Conservation (phyloP, 2,329 filamentous ascomycete genomes). For the Ambrosiella beaveri region DNA sequence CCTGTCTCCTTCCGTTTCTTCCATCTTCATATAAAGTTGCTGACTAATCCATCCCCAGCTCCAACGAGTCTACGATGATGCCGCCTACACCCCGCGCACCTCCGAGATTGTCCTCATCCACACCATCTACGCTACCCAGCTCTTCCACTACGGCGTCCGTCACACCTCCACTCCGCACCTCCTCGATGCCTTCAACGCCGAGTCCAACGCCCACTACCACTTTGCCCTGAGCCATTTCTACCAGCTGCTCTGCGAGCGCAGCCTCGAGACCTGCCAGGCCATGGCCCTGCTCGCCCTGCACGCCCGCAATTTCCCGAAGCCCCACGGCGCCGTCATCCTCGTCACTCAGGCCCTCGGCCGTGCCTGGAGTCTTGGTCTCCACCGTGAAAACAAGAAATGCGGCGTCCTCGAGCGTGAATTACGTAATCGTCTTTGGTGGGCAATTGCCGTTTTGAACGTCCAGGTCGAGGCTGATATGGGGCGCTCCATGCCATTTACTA, state of each 20-base stretch:
- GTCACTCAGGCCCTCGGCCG: slow-evolving; percentile 46
- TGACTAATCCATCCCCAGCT: slow-evolving; percentile 25
- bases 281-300: slow-evolving; percentile 55
- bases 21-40: too few relatives aligned
- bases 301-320: slow-evolving; percentile 62
- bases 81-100: slow-evolving; percentile 39
- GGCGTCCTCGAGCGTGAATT: slow-evolving; percentile 53
- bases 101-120: slow-evolving; percentile 56
- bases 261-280: slow-evolving; percentile 53
- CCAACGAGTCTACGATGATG: slow-evolving; percentile 52
- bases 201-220: slow-evolving; percentile 64
- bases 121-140: slow-evolving; percentile 64
- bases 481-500: slow-evolving; percentile 54
- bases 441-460: slow-evolving; percentile 46
- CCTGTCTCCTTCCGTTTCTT: too few relatives aligned
- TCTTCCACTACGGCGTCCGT: slow-evolving; percentile 58
- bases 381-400: slow-evolving; percentile 35
- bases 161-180: slow-evolving; percentile 41
- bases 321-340: slow-evolving; percentile 55
- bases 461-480: slow-evolving; percentile 61
- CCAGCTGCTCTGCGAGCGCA: slow-evolving; percentile 42
- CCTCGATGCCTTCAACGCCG: slow-evolving; percentile 37
- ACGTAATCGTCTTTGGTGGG: slow-evolving; percentile 65
- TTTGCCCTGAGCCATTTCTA: slow-evolving; percentile 54
- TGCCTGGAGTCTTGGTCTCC: slow-evolving; percentile 58